Evolutionary conservation across 2,329 filamentous ascomycete genomes (phyloP), one percentile per base, ranked within the genome.

Genomic region (Aureobasidium sp.): DNA sequence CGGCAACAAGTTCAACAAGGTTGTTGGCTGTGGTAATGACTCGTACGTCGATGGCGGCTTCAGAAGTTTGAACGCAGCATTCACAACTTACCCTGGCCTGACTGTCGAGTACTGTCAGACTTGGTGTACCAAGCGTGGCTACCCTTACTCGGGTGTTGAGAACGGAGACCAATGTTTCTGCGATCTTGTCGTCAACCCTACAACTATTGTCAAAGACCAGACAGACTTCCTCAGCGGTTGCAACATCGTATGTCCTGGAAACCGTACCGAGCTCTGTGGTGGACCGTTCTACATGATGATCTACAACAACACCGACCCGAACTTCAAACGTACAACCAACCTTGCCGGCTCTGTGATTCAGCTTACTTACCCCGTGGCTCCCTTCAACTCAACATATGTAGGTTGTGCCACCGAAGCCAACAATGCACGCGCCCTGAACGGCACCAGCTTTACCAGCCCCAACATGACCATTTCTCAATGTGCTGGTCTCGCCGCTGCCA

Each of bases 401-500:
- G 86, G 86, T 61, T 90, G 86, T 75, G 87, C 81, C 66, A 70
- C 68, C 8, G 79, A 81, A 66, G 68, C 71, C 44, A 68, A 72
- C 58, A 64, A 64, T 59, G 64, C 64, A 25, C 77, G 78, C 54
- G 75, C 76, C 8, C 67, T 76, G 41, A 67, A 63, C 2, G 72
- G 68, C n/a, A 65, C 67, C 1, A 62, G 50, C 34, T 61, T 63
- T 1, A 51, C 45, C 30, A 61, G 63, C 16, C 58, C 66, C 58
- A 67, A 70, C 59, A 85, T 86, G 82, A 86, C 82, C 2, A 77
- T 81, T 30, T 75, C 80, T 64, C 73, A 73, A 50, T 87, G 85
- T 67, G 74, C 82, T 41, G 69, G 75, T 57, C 83, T 77, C 68
- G 87, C 84, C 71, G 72, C 74, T 8, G 68, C 64, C 44, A 74